These are phyloP conservation scores for Licmophora abbreviata DNA, from an alignment of 108 stramenopile genomes.

Conservation along the genomic window DNA sequence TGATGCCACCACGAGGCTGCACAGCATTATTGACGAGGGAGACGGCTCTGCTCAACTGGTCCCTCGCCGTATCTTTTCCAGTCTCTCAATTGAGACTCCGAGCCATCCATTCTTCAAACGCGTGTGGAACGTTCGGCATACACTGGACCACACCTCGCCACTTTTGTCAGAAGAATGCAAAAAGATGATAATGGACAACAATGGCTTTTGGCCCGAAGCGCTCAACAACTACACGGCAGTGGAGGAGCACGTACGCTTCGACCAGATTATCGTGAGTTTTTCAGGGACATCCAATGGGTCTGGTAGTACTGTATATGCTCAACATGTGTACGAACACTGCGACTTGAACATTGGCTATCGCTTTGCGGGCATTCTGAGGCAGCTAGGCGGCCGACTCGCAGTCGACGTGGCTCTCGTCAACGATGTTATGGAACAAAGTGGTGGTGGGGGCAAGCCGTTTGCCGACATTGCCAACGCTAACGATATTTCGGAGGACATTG, in stretches of 20 bases:
- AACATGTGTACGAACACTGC: slow-evolving; percentile 45
- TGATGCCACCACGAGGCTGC: too few relatives aligned
- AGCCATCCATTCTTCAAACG: slow-evolving; percentile 73
- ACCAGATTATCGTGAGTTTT: slow-evolving; percentile 57
- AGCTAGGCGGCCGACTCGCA: slow-evolving; percentile 23
- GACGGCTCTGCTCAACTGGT: slow-evolving; percentile 15
- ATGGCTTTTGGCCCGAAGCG: slow-evolving; percentile 49
- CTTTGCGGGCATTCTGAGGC: slow-evolving; percentile 24
- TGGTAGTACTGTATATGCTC: slow-evolving; percentile 55
- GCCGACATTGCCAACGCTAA: not conserved
- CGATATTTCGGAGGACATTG: too few relatives aligned
- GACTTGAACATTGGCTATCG: slow-evolving; percentile 60
- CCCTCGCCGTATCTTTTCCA: slow-evolving; percentile 40
- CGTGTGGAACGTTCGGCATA: slow-evolving; percentile 59
- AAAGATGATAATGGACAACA: slow-evolving; percentile 9
- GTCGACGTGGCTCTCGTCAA: slow-evolving; percentile 54
- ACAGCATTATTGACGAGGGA: slow-evolving; percentile 31
- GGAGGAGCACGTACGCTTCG: slow-evolving; percentile 48
- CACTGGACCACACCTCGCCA: slow-evolving; percentile 51
- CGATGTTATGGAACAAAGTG: slow-evolving; percentile 64
- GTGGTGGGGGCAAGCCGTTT: slow-evolving; percentile 47
- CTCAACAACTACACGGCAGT: slow-evolving; percentile 45
- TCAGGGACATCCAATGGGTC: slow-evolving; percentile 57
- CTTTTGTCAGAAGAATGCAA: slow-evolving; percentile 36
- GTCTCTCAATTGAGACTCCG: slow-evolving; percentile 41